A percentile compares a stretch with the other conserved stretches of the same genome.
phyloP scores from a whole-genome alignment of 2,329 filamentous ascomycete genomes.

The Talaromyces islandicus region DNA sequence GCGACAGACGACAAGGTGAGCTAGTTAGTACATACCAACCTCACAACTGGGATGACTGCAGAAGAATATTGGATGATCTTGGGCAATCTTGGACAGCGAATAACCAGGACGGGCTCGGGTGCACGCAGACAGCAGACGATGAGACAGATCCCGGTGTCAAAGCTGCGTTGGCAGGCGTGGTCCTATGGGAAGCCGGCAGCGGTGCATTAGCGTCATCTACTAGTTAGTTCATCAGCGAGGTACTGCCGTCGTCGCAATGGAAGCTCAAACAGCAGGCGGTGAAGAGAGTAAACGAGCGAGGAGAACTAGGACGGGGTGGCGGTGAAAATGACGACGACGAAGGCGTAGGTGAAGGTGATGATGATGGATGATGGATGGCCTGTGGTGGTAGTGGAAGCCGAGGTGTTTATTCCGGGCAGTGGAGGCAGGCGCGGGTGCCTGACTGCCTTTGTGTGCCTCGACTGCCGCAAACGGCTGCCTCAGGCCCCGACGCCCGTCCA shows the following conservation, averaged over 20 bases:
- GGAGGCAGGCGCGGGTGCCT: neutral
- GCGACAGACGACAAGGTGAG: neutral
- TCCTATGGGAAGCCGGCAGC: slow-evolving; percentile 4
- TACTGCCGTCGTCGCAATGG: neutral
- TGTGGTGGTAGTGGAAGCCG: too few relatives aligned
- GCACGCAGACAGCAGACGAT: neutral
- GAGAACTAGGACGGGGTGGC: neutral
- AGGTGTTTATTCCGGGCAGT: neutral
- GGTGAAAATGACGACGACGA: neutral
- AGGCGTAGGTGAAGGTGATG: neutral
- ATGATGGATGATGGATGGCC: too few relatives aligned
- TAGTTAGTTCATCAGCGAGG: neutral
- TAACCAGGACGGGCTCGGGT: neutral
- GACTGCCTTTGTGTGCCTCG: neutral
- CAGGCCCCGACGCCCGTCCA: neutral
- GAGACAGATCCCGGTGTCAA: slow-evolving; percentile 4
- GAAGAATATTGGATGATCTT: neutral
- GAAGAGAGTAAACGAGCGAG: neutral
- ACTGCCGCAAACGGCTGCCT: neutral
- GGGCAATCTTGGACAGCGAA: too few relatives aligned
- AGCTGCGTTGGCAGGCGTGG: slow-evolving; percentile 5
- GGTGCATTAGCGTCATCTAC: slow-evolving; percentile 5
- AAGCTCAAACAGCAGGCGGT: neutral
- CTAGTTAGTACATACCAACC: neutral
- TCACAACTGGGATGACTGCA: neutral